A percentile compares a stretch with the other conserved stretches of the same genome.
phyloP scores from a whole-genome alignment of 129 eudicot genomes.

The Calendula officinalis region DNA sequence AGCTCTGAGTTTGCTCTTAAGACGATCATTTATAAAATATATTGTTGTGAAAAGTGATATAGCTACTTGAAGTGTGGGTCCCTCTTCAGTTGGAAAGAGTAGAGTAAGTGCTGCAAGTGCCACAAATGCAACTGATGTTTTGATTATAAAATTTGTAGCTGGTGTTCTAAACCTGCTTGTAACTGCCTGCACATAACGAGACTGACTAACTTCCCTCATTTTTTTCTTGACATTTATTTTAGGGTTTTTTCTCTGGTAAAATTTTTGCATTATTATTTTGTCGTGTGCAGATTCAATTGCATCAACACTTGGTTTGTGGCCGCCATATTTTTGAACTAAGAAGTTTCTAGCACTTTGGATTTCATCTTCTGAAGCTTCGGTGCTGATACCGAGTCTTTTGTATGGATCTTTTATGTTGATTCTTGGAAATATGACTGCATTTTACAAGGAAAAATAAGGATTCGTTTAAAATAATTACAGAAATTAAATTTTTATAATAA shows the following conservation, averaged over 20 bases:
- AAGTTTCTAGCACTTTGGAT: constrained; percentile 90
- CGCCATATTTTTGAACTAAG: constrained; percentile 79
- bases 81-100: constrained; percentile 94
- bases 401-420: constrained; percentile 85
- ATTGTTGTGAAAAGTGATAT: constrained; percentile 65
- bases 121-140: constrained; percentile 61
- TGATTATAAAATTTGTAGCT: constrained; percentile 64
- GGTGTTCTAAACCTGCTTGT: constrained; percentile 85
- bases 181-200: constrained; percentile 70
- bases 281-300: constrained; percentile 97
- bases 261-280: constrained; percentile 86
- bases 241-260: constrained; percentile 79
- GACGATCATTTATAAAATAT: constrained; percentile 76
- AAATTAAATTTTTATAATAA: too few species aligned
- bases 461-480: too few species aligned
- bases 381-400: constrained; percentile 89
- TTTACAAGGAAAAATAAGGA: constrained; percentile 18
- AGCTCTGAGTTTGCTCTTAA: constrained; percentile 75
- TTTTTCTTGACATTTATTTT: constrained; percentile 80
- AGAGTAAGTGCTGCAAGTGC: constrained; percentile 86
- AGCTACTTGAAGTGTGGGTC: constrained; percentile 95
- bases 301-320: constrained; percentile 91
- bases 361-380: constrained; percentile 91
- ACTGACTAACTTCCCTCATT: constrained; percentile 83
- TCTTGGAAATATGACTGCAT: constrained; percentile 82